Percentiles rank a stretch among this genome's conserved stretches.
These are phyloP conservation scores for Xylaria sp. DNA, from an alignment of 2,329 filamentous ascomycete genomes.

Conservation along the genomic window DNA sequence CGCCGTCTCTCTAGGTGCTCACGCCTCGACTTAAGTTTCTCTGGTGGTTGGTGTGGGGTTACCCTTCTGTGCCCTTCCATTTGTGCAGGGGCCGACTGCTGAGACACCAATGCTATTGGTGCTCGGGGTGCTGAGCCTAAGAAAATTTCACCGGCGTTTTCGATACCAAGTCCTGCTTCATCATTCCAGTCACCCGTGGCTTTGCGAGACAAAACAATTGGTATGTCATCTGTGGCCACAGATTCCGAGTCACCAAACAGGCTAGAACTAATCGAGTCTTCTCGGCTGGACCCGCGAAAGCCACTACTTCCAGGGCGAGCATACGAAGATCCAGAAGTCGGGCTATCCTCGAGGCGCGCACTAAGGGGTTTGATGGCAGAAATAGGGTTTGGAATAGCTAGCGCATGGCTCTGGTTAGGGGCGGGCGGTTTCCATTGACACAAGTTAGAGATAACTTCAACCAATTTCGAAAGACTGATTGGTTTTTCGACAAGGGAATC, in stretches of 20 bases:
- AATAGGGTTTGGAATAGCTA: conserved; percentile 67
- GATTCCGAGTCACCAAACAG: conserved; percentile 89
- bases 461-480: conserved; percentile 90
- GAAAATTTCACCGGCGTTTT: conserved; percentile 66
- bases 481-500: conserved; percentile 97
- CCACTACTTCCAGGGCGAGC: conserved; percentile 75
- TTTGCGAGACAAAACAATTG: conserved; percentile 79
- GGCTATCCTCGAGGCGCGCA: conserved; percentile 78
- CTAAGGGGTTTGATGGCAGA: conserved; percentile 74
- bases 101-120: conserved; percentile 66
- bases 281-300: conserved; percentile 81
- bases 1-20: conserved; percentile 79
- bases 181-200: conserved; percentile 78
- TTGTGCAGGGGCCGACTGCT: conserved; percentile 72
- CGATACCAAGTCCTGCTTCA: conserved; percentile 80
- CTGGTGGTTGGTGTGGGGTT: conserved; percentile 72
- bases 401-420: conserved; percentile 56
- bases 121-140: conserved; percentile 52
- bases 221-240: conserved; percentile 79
- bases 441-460: conserved; percentile 84
- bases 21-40: conserved; percentile 78
- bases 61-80: conserved; percentile 63
- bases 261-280: conserved; percentile 89
- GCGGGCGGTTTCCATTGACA: conserved; percentile 92
- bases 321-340: conserved; percentile 82